phyloP scores from a whole-genome alignment of 352 stramenopile genomes.

The Pythium insidiosum region DNA sequence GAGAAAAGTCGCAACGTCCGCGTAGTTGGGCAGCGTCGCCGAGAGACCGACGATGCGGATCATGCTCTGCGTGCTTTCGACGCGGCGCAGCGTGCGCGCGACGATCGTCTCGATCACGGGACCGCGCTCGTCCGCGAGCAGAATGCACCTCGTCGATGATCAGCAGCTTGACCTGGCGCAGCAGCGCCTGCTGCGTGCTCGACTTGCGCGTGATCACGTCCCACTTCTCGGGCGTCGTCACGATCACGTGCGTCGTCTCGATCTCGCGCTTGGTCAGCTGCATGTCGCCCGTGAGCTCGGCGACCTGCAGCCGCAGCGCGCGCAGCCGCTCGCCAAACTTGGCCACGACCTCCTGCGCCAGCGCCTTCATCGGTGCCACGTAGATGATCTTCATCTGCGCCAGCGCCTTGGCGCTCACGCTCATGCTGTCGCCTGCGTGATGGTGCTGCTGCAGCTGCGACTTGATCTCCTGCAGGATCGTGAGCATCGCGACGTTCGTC shows the following conservation, averaged over 20 bases:
- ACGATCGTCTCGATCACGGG: conserved; percentile 99
- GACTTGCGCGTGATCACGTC: conserved; percentile 98
- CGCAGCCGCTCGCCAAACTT: conserved; percentile 93
- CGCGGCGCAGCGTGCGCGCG: conserved; percentile 94
- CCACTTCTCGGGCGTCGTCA: conserved; percentile 99
- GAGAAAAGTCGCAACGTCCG: conserved; percentile 97
- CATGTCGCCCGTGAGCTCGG: conserved; percentile 97
- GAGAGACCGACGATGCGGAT: conserved; percentile 98
- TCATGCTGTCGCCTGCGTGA: no score
- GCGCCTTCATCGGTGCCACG: conserved; percentile 96
- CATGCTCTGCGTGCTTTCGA: conserved; percentile 96
- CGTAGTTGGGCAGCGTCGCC: conserved; percentile 99
- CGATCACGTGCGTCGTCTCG: conserved; percentile 92
- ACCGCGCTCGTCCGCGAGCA: conserved; percentile 95
- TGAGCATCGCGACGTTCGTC: conserved; percentile 99
- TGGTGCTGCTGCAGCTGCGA: conserved; percentile 43
- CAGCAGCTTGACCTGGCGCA: conserved; percentile 91
- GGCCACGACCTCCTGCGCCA: conserved; percentile 98
- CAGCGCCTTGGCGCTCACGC: no score
- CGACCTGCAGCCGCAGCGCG: conserved; percentile 64
- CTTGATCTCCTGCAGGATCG: conserved; percentile 91
- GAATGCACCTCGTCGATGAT: conserved; percentile 99
- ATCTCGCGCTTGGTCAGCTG: conserved; percentile 97
- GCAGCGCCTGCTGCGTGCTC: conserved; percentile 84
- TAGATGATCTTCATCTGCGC: conserved; percentile 93